A percentile compares a stretch with the other conserved stretches of the same genome.
Conservation (phyloP, 2,329 filamentous ascomycete genomes). For the Fusarium longipes region DNA sequence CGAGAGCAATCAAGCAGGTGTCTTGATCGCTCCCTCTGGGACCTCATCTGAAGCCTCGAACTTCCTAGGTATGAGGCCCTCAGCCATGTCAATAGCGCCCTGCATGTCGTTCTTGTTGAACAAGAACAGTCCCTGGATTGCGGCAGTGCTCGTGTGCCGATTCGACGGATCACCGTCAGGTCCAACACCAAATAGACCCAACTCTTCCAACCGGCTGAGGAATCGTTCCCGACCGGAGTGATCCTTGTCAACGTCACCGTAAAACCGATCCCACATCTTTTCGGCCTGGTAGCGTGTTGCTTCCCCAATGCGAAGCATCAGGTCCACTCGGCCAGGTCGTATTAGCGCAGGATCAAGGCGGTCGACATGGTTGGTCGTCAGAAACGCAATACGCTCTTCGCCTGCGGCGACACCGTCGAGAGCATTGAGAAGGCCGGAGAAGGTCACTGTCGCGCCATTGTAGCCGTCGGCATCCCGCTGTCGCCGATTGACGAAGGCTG, state of each 20-base stretch:
- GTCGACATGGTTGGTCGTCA: slow-evolving; percentile 95
- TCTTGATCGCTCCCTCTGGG: slow-evolving; percentile 56
- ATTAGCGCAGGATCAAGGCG: slow-evolving; percentile 89
- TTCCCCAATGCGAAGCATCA: slow-evolving; percentile 90
- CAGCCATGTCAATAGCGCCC: slow-evolving; percentile 84
- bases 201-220: slow-evolving; percentile 72
- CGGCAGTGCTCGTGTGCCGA: slow-evolving; percentile 82
- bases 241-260: slow-evolving; percentile 79
- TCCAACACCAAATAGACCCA: slow-evolving; percentile 75
- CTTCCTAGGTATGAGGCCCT: slow-evolving; percentile 69
- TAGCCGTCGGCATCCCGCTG: slow-evolving; percentile 85
- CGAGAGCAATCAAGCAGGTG: slow-evolving; percentile 49
- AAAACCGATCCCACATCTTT: slow-evolving; percentile 95
- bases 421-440: slow-evolving; percentile 88
- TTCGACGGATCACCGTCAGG: slow-evolving; percentile 59
- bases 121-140: slow-evolving; percentile 92
- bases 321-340: slow-evolving; percentile 90
- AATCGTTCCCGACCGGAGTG: slow-evolving; percentile 75
- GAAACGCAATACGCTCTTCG: slow-evolving; percentile 91
- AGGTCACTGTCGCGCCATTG: slow-evolving; percentile 88
- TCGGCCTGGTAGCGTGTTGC: slow-evolving; percentile 86
- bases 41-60: slow-evolving; percentile 61
- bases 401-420: slow-evolving; percentile 93
- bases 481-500: slow-evolving; percentile 85
- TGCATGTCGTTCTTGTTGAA: slow-evolving; percentile 94